Evolutionary conservation across 2,329 filamentous ascomycete genomes (phyloP), one percentile per base, ranked within the genome.

Genomic region (Alternaria dauci): DNA sequence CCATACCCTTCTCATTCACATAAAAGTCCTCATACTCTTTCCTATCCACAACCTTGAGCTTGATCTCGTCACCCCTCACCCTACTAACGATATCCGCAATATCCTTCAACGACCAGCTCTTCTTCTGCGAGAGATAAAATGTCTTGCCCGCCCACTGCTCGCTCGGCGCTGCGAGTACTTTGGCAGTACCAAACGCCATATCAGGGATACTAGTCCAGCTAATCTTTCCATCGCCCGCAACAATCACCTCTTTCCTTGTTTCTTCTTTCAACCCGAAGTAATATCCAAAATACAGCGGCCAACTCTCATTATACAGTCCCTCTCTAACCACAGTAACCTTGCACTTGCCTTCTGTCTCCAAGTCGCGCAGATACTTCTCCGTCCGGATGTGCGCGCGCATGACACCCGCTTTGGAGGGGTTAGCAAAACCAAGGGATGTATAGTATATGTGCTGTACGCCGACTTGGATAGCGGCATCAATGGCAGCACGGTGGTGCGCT

Each of bases 361-460:
- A 39, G 18, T 72, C 68, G 2, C 69, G 58, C 52, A 84, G 63
- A 48, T 80, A 81, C 16, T 66, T 66, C 63, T 83, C 81, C 0
- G 82, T 83, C 4, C 80, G 71, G n/a, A 80, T 77, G 59, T 84
- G 82, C 2, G 81, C 81, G 5, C 73, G 74, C 82, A 83, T 83
- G 5, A 83, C 81, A 8, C 73, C 68, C 2, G 79, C 78, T 56
- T 80, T 78, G 32, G 77, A 79, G 1, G 78, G 78, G 39, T 77
- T 79, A 8, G 48, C 66, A 54, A 83, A 83, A 0, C 75, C 81
- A 6, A 84, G 74, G 6, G 77, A 80, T 1, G 80, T 81, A 71
- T 83, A 83, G 68, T 82, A 83, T 44, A 84, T 73, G 65, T 83
- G 81, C 60, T 79, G 71, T 0, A 83, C 76, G 12, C 80, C 79